A percentile compares a stretch with the other conserved stretches of the same genome.
phyloP scores from a whole-genome alignment of 2,329 filamentous ascomycete species.

The Delphinella strobiligena region DNA sequence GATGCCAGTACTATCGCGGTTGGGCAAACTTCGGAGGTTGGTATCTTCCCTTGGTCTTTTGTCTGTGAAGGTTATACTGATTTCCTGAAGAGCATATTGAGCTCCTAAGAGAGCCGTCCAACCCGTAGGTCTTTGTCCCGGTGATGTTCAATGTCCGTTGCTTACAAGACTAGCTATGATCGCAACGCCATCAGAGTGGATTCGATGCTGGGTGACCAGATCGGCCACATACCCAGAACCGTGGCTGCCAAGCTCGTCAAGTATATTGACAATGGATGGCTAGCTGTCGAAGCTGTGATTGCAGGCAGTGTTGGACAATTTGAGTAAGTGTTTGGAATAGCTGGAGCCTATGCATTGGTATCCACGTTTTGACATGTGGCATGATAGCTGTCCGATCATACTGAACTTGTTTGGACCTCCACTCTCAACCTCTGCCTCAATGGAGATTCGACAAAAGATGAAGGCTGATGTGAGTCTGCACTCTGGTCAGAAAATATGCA shows the following conservation, averaged over 20 bases:
- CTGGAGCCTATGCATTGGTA: too few relatives aligned
- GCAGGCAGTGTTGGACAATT: constrained; percentile 53
- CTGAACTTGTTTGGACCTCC: constrained; percentile 58
- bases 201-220: constrained; percentile 63
- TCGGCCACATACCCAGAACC: constrained; percentile 62
- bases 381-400: constrained; percentile 58
- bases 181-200: constrained; percentile 65
- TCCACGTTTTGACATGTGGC: too few relatives aligned
- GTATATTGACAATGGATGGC: constrained; percentile 49
- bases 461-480: too few relatives aligned
- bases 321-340: too few relatives aligned
- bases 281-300: constrained; percentile 58
- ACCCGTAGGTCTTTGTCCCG: constrained; percentile 29
- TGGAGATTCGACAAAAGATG: constrained; percentile 30
- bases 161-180: constrained; percentile 40
- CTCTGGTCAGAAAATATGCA: too few relatives aligned
- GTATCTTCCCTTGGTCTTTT: background rate
- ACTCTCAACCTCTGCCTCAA: constrained; percentile 34
- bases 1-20: constrained; percentile 50
- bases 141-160: background rate
- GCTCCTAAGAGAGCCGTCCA: constrained; percentile 52
- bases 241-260: constrained; percentile 60
- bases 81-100: constrained; percentile 42
- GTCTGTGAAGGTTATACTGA: constrained; percentile 3
- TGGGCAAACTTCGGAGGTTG: constrained; percentile 49